Conservation (phyloP, 2,329 filamentous ascomycete genomes). For the Aspergillus felis region DNA sequence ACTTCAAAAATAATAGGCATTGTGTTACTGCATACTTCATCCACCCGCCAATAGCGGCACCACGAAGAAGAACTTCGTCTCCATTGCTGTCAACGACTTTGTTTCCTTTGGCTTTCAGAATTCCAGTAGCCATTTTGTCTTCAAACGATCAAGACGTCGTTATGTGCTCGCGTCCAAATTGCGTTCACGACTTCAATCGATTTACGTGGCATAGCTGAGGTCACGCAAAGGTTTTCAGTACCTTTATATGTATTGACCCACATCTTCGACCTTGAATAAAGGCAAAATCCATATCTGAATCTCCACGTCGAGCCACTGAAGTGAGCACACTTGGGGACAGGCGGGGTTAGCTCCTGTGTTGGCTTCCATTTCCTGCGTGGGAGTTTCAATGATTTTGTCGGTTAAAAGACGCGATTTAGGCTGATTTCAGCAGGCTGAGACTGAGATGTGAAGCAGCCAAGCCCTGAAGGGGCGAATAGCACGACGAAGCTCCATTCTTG, state of each 20-base stretch:
- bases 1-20: not conserved
- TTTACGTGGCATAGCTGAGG: not conserved
- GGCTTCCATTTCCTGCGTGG: not conserved
- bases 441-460: not conserved
- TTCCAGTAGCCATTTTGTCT: constrained; percentile 28
- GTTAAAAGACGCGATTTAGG: not conserved
- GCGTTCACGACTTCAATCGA: not conserved
- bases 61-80: constrained; percentile 46
- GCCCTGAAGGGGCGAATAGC: not conserved
- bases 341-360: not conserved
- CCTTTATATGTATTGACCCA: not conserved
- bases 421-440: not conserved
- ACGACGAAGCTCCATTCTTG: not conserved
- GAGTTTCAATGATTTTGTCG: not conserved
- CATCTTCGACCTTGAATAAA: not conserved
- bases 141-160: not conserved
- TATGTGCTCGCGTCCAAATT: not conserved
- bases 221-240: not conserved
- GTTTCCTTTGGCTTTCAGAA: constrained; percentile 41
- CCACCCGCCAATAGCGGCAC: constrained; percentile 46
- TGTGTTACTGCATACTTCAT: constrained; percentile 32
- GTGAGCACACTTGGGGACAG: not conserved
- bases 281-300: not conserved
- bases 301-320: not conserved
- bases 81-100: constrained; percentile 46